Conservation (phyloP, 2,329 filamentous ascomycete species). For the Teratosphaeria epicoccoides region DNA sequence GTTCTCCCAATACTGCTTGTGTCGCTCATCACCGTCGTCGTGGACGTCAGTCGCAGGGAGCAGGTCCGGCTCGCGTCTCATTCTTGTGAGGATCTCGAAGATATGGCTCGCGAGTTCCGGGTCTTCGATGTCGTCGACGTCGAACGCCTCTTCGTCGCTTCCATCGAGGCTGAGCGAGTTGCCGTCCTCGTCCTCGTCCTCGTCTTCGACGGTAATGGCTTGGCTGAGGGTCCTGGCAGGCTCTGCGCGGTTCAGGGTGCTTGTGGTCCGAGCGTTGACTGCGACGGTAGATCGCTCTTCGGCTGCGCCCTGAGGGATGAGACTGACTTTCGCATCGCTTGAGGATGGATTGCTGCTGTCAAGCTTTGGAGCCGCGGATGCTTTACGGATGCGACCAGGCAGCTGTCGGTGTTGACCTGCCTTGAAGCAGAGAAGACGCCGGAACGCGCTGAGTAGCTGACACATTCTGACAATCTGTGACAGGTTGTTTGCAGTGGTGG, state of each 20-base stretch:
- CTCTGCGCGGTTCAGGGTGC: too few species aligned
- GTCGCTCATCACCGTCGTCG: background rate
- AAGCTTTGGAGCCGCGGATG: background rate
- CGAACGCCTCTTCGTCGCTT: background rate
- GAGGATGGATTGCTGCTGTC: background rate
- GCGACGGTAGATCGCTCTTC: too few species aligned
- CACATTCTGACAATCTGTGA: background rate
- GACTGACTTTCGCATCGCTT: too few species aligned
- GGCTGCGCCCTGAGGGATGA: too few species aligned
- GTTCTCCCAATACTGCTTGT: background rate
- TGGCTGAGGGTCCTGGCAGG: too few species aligned
- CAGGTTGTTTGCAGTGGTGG: background rate
- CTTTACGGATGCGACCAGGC: background rate
- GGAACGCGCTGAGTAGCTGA: background rate
- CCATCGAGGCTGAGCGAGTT: background rate
- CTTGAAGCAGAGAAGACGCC: background rate
- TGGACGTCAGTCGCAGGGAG: background rate
- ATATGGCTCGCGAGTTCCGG: background rate
- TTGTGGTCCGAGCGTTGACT: too few species aligned
- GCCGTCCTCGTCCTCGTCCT: background rate
- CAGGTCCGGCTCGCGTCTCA: background rate
- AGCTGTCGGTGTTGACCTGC: background rate
- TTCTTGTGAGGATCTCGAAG: background rate
- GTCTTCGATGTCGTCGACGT: background rate
- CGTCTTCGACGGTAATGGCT: background rate